Conservation (phyloP, 2,329 filamentous ascomycete species). For the Calonectria henricotiae region DNA sequence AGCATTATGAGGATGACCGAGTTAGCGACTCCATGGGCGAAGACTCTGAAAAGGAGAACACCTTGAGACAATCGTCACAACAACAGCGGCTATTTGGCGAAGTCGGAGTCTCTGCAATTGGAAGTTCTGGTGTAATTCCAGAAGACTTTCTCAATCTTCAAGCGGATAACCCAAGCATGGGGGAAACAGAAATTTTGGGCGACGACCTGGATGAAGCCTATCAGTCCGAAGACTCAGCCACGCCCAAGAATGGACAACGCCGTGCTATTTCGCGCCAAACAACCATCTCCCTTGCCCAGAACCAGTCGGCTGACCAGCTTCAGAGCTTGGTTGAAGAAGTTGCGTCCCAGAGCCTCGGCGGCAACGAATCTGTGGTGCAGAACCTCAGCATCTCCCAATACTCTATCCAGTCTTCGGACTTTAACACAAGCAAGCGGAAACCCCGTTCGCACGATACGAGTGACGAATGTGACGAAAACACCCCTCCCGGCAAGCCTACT, state of each 20-base stretch:
- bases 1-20: constrained; percentile 58
- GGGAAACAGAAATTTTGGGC: constrained; percentile 63
- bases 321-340: constrained; percentile 69
- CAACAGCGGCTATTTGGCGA: constrained; percentile 70
- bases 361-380: constrained; percentile 58
- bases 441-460: constrained; percentile 66
- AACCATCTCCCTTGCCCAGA: constrained; percentile 60
- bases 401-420: constrained; percentile 54
- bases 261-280: constrained; percentile 47
- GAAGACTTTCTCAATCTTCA: constrained; percentile 68
- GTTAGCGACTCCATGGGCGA: constrained; percentile 68
- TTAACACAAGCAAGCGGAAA: constrained; percentile 72
- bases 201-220: constrained; percentile 62
- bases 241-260: constrained; percentile 51
- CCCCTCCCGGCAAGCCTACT: constrained; percentile 62
- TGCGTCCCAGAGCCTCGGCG: constrained; percentile 71
- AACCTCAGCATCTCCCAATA: constrained; percentile 45
- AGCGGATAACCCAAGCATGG: constrained; percentile 60
- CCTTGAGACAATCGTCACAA: constrained; percentile 73
- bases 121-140: constrained; percentile 69
- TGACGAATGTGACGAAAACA: constrained; percentile 66
- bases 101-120: constrained; percentile 69
- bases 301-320: constrained; percentile 67
- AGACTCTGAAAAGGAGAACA: constrained; percentile 86
- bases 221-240: constrained; percentile 63